Conservation (phyloP, 2,329 filamentous ascomycete genomes). For the Paradendryphiella salina region DNA sequence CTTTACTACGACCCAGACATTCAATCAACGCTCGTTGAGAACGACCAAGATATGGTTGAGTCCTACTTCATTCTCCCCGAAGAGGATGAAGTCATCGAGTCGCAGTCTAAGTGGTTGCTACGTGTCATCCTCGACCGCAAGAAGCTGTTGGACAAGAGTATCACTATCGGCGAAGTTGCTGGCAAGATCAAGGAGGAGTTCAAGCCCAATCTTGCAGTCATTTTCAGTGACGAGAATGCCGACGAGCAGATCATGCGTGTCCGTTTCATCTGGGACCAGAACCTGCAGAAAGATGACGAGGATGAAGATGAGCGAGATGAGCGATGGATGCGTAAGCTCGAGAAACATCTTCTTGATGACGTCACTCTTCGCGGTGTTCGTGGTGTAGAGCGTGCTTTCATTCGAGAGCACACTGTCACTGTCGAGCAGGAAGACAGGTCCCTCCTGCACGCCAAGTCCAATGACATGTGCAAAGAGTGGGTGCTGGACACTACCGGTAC, state of each 20-base stretch:
- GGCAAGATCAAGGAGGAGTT: slow-evolving; percentile 88
- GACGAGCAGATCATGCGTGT: slow-evolving; percentile 94
- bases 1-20: slow-evolving; percentile 97
- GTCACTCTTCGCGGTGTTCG: slow-evolving; percentile 87
- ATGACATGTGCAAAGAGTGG: slow-evolving; percentile 83
- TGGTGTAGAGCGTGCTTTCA: slow-evolving; percentile 88
- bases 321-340: slow-evolving; percentile 78
- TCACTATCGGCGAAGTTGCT: slow-evolving; percentile 90
- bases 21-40: slow-evolving; percentile 79
- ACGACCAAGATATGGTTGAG: slow-evolving; percentile 91
- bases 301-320: slow-evolving; percentile 77
- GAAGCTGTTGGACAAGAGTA: slow-evolving; percentile 91
- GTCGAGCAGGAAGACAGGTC: slow-evolving; percentile 72
- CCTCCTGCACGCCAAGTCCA: slow-evolving; percentile 72
- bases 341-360: slow-evolving; percentile 87
- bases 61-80: slow-evolving; percentile 95
- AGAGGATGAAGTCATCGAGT: slow-evolving; percentile 61
- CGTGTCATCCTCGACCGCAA: slow-evolving; percentile 91
- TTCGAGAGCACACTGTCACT: slow-evolving; percentile 60
- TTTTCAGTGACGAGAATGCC: slow-evolving; percentile 98
- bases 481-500: slow-evolving; percentile 95
- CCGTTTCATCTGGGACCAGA: slow-evolving; percentile 68
- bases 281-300: slow-evolving; percentile 68
- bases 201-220: slow-evolving; percentile 72
- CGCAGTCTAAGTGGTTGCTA: slow-evolving; percentile 91